A percentile compares a stretch with the other conserved stretches of the same genome.
Evolutionary conservation across 169 alveolate genomes (phyloP).

Genomic region (Plasmodium chabaudi): DNA sequence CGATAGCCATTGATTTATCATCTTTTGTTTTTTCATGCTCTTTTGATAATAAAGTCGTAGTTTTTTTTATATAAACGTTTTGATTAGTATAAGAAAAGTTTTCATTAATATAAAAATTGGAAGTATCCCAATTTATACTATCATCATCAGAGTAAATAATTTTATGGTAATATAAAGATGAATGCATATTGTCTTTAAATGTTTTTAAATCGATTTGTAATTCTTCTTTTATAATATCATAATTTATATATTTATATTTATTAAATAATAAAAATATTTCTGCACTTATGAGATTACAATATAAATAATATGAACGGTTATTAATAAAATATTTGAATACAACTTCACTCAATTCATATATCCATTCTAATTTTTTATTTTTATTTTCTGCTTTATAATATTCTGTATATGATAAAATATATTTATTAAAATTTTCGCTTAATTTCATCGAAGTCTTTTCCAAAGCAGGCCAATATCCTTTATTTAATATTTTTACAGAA

Average conservation of each 20-base stretch:
- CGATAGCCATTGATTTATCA: conserved; percentile 88
- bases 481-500: conserved; percentile 83
- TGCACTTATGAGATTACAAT: conserved; percentile 82
- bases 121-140: conserved; percentile 38
- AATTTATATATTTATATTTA: conserved; percentile 61
- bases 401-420: conserved; percentile 78
- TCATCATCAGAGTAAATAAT: conserved; percentile 35
- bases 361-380: conserved; percentile 85
- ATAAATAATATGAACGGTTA: conserved; percentile 36
- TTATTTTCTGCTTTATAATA: conserved; percentile 80
- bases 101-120: conserved; percentile 41
- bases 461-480: conserved; percentile 86
- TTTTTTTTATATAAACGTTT: conserved; percentile 56
- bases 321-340: conserved; percentile 45
- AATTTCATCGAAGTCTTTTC: conserved; percentile 69
- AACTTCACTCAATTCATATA: conserved; percentile 83
- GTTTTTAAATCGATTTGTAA: conserved; percentile 54
- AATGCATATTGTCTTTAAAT: conserved; percentile 51
- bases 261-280: conserved; percentile 83
- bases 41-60: conserved; percentile 56
- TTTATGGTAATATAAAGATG: conserved; percentile 45
- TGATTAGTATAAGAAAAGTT: conserved; percentile 48
- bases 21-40: conserved; percentile 78
- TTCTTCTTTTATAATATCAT: conserved; percentile 47
- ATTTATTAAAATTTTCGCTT: conserved; percentile 75